These are phyloP conservation scores for Podospora pseudopauciseta DNA, from an alignment of 495 filamentous ascomycete genomes.

Conservation along the genomic window DNA sequence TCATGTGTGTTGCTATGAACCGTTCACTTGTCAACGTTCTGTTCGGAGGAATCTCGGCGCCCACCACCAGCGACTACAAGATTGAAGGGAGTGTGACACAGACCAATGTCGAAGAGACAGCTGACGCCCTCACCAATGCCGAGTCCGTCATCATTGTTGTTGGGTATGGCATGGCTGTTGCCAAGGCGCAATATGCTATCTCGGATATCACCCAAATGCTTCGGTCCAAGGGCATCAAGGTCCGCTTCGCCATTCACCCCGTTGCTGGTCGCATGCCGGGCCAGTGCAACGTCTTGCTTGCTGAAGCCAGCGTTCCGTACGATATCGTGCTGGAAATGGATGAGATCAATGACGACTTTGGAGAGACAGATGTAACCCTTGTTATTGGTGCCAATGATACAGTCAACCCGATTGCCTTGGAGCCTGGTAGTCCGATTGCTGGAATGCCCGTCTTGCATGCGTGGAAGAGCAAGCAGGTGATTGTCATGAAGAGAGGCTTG, in stretches of 20 bases:
- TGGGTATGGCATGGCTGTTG: constrained; percentile 84
- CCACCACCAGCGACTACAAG: constrained; percentile 58
- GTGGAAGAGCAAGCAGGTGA: constrained; percentile 85
- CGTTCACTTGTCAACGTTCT: constrained; percentile 74
- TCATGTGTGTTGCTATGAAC: constrained; percentile 82
- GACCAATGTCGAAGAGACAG: constrained; percentile 70
- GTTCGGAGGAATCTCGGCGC: constrained; percentile 69
- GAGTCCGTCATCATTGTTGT: constrained; percentile 80
- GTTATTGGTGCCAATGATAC: constrained; percentile 86
- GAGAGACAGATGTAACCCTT: constrained; percentile 74
- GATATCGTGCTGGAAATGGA: constrained; percentile 87
- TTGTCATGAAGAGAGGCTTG: constrained; percentile 84
- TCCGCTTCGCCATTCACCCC: constrained; percentile 82
- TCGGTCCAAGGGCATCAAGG: constrained; percentile 64
- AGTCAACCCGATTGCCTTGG: constrained; percentile 77
- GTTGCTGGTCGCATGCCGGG: constrained; percentile 83
- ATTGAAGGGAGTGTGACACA: constrained; percentile 70
- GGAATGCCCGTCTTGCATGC: constrained; percentile 84
- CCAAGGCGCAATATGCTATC: constrained; percentile 81
- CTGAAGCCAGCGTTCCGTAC: constrained; percentile 77
- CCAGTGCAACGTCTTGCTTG: constrained; percentile 79
- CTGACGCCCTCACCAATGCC: constrained; percentile 62
- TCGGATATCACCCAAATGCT: constrained; percentile 70
- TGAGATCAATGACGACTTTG: constrained; percentile 85
- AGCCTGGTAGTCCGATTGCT: constrained; percentile 72